Percentiles rank a stretch among this genome's conserved stretches.
Conservation (phyloP, 1,284 basidiomycete genomes). For the Austroboletus novae-zelandiae region DNA sequence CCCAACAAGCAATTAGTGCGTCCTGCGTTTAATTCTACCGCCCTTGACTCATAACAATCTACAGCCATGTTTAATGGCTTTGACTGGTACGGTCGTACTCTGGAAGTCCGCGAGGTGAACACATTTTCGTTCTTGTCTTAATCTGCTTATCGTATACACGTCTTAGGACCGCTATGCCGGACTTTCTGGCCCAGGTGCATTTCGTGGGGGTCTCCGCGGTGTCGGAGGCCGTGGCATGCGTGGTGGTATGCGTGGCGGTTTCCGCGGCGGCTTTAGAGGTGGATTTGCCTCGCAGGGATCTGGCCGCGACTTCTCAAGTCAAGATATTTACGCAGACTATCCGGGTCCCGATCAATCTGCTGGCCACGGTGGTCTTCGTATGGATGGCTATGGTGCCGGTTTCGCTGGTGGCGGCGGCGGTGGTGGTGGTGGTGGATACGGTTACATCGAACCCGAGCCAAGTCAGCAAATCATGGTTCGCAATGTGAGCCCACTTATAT, state of each 20-base stretch:
- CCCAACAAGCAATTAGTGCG: constrained; percentile 87
- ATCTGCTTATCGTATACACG: constrained; percentile 4
- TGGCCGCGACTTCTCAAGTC: constrained; percentile 73
- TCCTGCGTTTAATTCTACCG: constrained; percentile 1
- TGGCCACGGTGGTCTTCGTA: constrained; percentile 46
- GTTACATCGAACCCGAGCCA: constrained; percentile 62
- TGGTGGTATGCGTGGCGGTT: constrained; percentile 57
- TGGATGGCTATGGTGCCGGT: constrained; percentile 45
- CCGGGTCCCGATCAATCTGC: constrained; percentile 70
- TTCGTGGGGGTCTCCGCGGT: constrained; percentile 61
- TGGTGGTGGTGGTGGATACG: constrained; percentile 29
- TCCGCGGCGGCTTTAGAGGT: constrained; percentile 53
- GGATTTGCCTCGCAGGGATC: constrained; percentile 52
- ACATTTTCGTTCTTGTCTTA: not conserved
- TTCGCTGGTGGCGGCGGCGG: constrained; percentile 28
- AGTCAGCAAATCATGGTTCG: constrained; percentile 97
- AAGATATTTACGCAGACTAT: constrained; percentile 81
- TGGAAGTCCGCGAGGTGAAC: constrained; percentile 88
- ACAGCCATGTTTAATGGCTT: constrained; percentile 91
- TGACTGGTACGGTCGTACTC: constrained; percentile 89
- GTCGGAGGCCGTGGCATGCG: constrained; percentile 40
- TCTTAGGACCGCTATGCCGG: constrained; percentile 87
- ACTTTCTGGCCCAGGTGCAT: constrained; percentile 63
- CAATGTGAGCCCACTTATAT: constrained; percentile 66
- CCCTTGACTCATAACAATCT: constrained; percentile 1